Conservation (phyloP, 257 asterid genomes). For the Rehmannia glutinosa region DNA sequence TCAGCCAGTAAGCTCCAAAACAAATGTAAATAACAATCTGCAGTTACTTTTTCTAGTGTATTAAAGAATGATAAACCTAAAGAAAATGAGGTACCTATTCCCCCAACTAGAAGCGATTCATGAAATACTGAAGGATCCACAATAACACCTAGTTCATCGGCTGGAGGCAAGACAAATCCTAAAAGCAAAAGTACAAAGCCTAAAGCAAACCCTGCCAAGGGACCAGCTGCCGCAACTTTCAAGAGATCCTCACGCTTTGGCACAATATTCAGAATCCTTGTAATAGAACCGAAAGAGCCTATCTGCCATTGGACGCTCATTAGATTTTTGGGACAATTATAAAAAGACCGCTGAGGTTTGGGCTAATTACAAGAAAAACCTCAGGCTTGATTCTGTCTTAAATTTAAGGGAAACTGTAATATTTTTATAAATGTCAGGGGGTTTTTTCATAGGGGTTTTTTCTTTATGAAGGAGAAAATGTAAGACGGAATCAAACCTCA, state of each 20-base stretch:
- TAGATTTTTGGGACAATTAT: no score
- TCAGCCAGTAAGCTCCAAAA: no score
- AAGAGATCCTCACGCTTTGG: conserved; percentile 83
- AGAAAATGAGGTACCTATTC: conserved; percentile 53
- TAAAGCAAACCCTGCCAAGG: conserved; percentile 77
- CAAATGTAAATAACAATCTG: background rate
- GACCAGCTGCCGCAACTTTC: conserved; percentile 97
- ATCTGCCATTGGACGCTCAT: conserved; percentile 73
- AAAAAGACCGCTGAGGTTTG: no score
- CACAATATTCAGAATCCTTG: conserved; percentile 81
- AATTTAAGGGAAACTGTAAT: no score
- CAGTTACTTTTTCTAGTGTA: background rate
- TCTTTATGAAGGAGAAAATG: no score
- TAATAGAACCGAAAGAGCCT: conserved; percentile 91
- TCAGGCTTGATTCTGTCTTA: no score
- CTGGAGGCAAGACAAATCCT: conserved; percentile 87
- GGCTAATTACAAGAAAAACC: no score
- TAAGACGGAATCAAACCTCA: no score
- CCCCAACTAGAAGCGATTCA: conserved; percentile 88
- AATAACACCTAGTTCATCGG: conserved; percentile 75
- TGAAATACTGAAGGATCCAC: conserved; percentile 86
- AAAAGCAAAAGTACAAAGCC: conserved; percentile 68
- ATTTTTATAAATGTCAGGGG: no score
- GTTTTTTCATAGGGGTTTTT: no score
- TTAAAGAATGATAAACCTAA: background rate